Base-by-base conservation (phyloP, 169 alveolate species). In the Eimeria tenella region DNA sequence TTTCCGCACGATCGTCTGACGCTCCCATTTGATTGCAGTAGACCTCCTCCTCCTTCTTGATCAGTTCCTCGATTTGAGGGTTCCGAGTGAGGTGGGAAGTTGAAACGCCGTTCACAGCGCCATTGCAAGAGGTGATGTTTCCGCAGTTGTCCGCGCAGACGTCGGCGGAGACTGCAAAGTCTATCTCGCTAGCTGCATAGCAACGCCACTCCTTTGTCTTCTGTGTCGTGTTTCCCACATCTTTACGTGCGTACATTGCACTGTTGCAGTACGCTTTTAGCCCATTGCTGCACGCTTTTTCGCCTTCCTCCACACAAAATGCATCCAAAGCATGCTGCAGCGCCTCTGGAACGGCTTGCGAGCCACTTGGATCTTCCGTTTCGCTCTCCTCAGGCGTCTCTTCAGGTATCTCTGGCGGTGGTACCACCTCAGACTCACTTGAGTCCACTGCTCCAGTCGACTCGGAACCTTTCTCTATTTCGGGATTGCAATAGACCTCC, bases 121-220 rank as follows among this genome's bases (percentile, higher is more conserved):
- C 83, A 73, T 9, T 8, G 56, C 83, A 73, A 7, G 53, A 7
- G 23, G 7, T 25, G 60, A 31, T 15, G 23, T 49, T 73, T 55
- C 83, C 83, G 31, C 83, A 73, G 9, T 6, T 50, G 60, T 73
- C 83, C 56, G 10, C 56, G 17, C 83, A 73, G 3, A n/a, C 56
- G 0, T 25, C 60, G 58, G 23, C 56, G 25, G 83, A 31, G 7
- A 25, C 31, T 15, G 21, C 52, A 25, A 49, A 31, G 56, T 73
- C n/a, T 4, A 73, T 50, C 8, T 17, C 56, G 7, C 7, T 5
- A n/a, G 21, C 13, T 8, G 52, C 58, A 49, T 73, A 73, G 55
- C 83, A 73, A 21, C 83, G 83, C 83, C 83, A 73, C 23, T 73
- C 83, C 60, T 73, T 73, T 10, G 56, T 10, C 53, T 10, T 73